phyloP scores from a whole-genome alignment of 805 yeast genomes.

The Cyberlindnera americana region DNA sequence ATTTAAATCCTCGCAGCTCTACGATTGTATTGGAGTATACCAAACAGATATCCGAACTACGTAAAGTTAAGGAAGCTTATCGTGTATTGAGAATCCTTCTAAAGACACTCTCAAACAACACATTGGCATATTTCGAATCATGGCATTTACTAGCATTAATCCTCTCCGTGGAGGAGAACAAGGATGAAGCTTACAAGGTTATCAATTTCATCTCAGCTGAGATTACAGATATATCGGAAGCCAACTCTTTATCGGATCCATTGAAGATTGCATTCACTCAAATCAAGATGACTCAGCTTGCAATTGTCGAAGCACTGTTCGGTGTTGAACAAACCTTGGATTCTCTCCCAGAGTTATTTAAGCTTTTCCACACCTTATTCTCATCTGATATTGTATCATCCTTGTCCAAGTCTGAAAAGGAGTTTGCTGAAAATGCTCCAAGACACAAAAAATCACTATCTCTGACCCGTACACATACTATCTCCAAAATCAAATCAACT shows the following conservation, averaged over 20 bases:
- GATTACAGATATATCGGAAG: conserved; percentile 31
- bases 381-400: conserved; percentile 24
- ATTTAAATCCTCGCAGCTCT: conserved; percentile 6
- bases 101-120: conserved; percentile 24
- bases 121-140: conserved; percentile 49
- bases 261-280: conserved; percentile 43
- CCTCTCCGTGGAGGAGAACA: conserved; percentile 58
- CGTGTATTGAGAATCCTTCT: conserved; percentile 44
- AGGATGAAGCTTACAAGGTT: conserved; percentile 52
- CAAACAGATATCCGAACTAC: conserved; percentile 41
- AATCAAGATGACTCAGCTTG: conserved; percentile 70
- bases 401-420: background rate
- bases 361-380: conserved; percentile 50
- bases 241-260: background rate
- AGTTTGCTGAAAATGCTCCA: background rate
- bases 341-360: conserved; percentile 62
- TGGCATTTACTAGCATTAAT: conserved; percentile 67
- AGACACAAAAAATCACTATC: conserved; percentile 17
- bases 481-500: conserved; percentile 21
- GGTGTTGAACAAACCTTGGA: conserved; percentile 61
- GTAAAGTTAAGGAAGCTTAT: conserved; percentile 40
- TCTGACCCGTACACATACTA: conserved; percentile 16
- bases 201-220: conserved; percentile 49
- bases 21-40: conserved; percentile 41
- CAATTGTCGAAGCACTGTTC: conserved; percentile 58